Base-by-base conservation (phyloP, 352 stramenopile genomes). In the Phytophthora uliginosa region DNA sequence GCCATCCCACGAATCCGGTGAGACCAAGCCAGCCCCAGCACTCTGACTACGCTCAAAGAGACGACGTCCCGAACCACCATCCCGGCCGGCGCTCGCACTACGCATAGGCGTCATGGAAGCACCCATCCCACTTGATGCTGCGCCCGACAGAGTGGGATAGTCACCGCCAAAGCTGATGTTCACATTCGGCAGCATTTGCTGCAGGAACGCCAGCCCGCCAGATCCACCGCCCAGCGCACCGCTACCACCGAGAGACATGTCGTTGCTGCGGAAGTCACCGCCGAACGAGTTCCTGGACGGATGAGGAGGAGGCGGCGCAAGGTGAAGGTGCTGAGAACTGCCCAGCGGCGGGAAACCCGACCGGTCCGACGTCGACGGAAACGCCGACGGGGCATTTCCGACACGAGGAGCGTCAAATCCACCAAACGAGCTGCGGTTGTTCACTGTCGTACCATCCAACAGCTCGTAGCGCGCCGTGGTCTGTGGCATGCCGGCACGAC, bases 151-250 rank as follows among this genome's bases (percentile, higher is more conserved):
- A 31, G 60, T 79, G 15, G 77, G 67, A 50, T 89, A 94, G 51
- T 95, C 85, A 20, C 86, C 85, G n/a, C 89, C 88, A 58, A 86
- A 93, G 77, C 89, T 96, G 58, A 96, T 96, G 77, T 96, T 95
- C 33, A 96, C 89, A 60, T 96, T 96, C 10, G 89, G 89, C 18
- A 96, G 84, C 89, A 96, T 96, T 65, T 94, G 85, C 82, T 96
- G 89, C 31, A 96, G 74, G 69, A 95, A 96, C 42, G 87, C 89
- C 1, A 96, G 74, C 0, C 89, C 89, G 17, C 66, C 66, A 13
- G 71, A 60, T 47, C 66, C 71, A 2, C 58, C 68, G 12, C 47
- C 36, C 36, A 42, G 36, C 12, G 36, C 36, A 42, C 36, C 1
- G 12, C 47, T 69, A 48, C 65, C 66, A 51, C 48, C 24, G 7